Percentiles rank a stretch among this genome's conserved stretches.
Conservation (phyloP, 2,329 filamentous ascomycete species). For the Trematosphaeria pertusa region DNA sequence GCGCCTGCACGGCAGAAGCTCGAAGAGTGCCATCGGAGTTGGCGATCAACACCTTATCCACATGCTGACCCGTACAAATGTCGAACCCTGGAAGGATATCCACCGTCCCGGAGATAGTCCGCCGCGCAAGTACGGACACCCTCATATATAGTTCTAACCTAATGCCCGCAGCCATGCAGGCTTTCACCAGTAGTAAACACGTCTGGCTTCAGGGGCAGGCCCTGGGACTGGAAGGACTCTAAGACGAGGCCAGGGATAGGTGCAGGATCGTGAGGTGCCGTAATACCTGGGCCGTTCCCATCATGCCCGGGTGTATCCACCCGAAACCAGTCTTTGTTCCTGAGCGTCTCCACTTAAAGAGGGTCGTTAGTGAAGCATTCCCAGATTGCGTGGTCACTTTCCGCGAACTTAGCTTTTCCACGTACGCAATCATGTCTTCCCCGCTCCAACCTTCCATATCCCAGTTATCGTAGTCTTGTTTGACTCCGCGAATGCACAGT, state of each 20-base stretch:
- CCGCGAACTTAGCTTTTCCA: no score
- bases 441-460: no score
- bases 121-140: constrained; percentile 13
- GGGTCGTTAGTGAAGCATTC: no score
- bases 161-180: constrained; percentile 14
- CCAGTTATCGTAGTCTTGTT: no score
- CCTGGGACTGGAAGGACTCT: constrained; percentile 18
- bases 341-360: no score
- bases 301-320: no score
- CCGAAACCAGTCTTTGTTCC: no score
- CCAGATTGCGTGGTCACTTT: no score
- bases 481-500: no score
- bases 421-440: no score
- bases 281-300: no score
- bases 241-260: constrained; percentile 14
- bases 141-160: constrained; percentile 10
- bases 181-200: constrained; percentile 18
- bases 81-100: constrained; percentile 17
- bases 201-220: constrained; percentile 15
- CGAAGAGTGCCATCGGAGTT: constrained; percentile 39
- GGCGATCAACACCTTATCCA: constrained; percentile 56
- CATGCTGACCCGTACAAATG: constrained; percentile 14
- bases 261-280: no score
- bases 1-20: constrained; percentile 52
- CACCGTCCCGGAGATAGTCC: constrained; percentile 25